phyloP scores from a whole-genome alignment of 768 basidiomycete species.

The Phylloporus arenicola region DNA sequence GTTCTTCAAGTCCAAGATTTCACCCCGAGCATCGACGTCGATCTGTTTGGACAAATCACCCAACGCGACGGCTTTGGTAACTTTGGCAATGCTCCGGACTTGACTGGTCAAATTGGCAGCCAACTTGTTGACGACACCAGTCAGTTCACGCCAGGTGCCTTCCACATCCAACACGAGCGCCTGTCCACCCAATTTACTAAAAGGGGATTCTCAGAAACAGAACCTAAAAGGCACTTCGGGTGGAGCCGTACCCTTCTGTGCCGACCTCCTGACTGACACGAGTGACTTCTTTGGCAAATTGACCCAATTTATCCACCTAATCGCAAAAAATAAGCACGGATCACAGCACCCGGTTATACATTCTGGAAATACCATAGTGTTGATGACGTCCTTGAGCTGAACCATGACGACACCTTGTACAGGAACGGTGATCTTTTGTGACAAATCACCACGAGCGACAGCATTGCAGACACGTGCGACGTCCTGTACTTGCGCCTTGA shows the following conservation, averaged over 20 bases:
- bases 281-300: conserved; percentile 90
- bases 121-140: conserved; percentile 77
- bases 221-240: conserved; percentile 1
- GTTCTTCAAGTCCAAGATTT: conserved; percentile 78
- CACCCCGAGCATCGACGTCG: conserved; percentile 85
- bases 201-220: conserved; percentile 16
- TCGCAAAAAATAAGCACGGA: conserved; percentile 9
- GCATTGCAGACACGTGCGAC: conserved; percentile 79
- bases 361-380: conserved; percentile 46
- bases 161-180: conserved; percentile 84
- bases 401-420: conserved; percentile 78
- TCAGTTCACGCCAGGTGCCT: conserved; percentile 85
- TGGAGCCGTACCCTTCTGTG: conserved; percentile 55
- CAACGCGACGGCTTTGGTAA: conserved; percentile 73
- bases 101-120: conserved; percentile 69
- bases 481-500: conserved; percentile 82
- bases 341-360: neutral
- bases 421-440: conserved; percentile 73
- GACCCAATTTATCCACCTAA: conserved; percentile 66
- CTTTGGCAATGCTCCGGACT: conserved; percentile 53
- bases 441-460: conserved; percentile 69
- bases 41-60: conserved; percentile 90
- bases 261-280: conserved; percentile 82
- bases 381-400: conserved; percentile 75
- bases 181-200: conserved; percentile 76